Conservation (phyloP, 108 stramenopile genomes). For the Cylindrotheca fusiformis region DNA sequence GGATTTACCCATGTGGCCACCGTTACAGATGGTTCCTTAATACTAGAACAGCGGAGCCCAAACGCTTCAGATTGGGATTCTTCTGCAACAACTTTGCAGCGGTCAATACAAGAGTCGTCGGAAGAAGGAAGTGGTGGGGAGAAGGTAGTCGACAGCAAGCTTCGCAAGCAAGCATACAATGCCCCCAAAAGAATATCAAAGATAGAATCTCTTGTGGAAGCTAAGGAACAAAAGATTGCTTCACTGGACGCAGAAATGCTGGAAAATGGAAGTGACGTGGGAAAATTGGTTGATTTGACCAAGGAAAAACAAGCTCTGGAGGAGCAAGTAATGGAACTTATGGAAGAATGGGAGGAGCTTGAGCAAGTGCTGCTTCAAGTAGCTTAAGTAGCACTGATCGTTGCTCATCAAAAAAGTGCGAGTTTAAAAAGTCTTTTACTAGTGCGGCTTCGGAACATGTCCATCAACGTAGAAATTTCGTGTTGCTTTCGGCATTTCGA, state of each 20-base stretch:
- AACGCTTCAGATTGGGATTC: constrained; percentile 72
- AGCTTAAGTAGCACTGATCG: constrained; percentile 8
- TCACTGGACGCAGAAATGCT: constrained; percentile 81
- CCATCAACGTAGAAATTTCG: constrained; percentile 97
- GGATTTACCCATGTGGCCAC: constrained; percentile 89
- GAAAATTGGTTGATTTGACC: constrained; percentile 60
- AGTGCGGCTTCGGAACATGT: constrained; percentile 97
- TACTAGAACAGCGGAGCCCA: constrained; percentile 73
- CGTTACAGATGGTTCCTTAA: constrained; percentile 67
- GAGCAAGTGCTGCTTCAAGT: constrained; percentile 59
- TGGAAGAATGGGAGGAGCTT: constrained; percentile 84
- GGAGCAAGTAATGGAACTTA: constrained; percentile 45
- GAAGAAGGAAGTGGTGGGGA: neutral
- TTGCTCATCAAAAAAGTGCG: neutral
- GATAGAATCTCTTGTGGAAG: constrained; percentile 70
- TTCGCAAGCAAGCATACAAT: constrained; percentile 77
- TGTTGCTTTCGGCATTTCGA: constrained; percentile 90
- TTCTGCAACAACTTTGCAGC: constrained; percentile 14
- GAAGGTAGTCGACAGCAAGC: constrained; percentile 7
- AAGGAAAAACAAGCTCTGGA: constrained; percentile 52
- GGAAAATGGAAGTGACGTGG: constrained; percentile 68
- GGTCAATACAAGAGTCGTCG: neutral
- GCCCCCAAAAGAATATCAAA: constrained; percentile 77
- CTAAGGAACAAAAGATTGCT: constrained; percentile 62
- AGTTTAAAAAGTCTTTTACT: too few relatives aligned